A percentile compares a stretch with the other conserved stretches of the same genome.
Evolutionary conservation across 768 basidiomycete species (phyloP).

Genomic region (Mycena amicta): DNA sequence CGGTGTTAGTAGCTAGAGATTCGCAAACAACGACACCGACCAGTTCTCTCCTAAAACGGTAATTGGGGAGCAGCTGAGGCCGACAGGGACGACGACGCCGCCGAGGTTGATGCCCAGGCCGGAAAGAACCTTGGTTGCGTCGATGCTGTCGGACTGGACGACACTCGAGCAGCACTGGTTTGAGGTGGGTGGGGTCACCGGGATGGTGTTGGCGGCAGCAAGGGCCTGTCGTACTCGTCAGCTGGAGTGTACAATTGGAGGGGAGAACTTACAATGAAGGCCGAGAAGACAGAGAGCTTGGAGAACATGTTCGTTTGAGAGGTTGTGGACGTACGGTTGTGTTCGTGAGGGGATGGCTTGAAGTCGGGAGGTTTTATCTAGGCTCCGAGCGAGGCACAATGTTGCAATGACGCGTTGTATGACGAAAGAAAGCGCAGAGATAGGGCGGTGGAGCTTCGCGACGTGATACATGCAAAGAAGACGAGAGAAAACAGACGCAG

Average conservation of each 20-base stretch:
- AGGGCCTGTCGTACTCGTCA: neutral
- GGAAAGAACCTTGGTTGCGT: neutral
- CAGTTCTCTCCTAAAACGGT: constrained; percentile 9
- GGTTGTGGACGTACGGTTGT: too few species aligned
- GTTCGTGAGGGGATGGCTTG: too few species aligned
- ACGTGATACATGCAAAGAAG: too few species aligned
- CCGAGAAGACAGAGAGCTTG: neutral
- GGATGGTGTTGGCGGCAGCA: neutral
- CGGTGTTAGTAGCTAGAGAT: neutral
- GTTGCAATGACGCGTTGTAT: too few species aligned
- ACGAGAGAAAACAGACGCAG: too few species aligned
- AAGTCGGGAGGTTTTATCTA: too few species aligned
- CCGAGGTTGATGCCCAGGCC: neutral
- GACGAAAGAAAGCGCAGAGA: too few species aligned
- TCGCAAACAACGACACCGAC: neutral
- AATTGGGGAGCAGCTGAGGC: neutral
- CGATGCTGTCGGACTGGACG: too few species aligned
- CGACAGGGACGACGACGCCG: neutral
- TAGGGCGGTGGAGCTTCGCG: too few species aligned
- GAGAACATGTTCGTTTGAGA: neutral
- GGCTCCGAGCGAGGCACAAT: too few species aligned
- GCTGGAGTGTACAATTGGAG: neutral
- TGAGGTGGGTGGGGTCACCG: neutral
- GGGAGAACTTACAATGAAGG: neutral
- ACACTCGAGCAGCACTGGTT: neutral